Base-by-base conservation (phyloP, 345 rosid genomes). In the Heritiera littoralis region DNA sequence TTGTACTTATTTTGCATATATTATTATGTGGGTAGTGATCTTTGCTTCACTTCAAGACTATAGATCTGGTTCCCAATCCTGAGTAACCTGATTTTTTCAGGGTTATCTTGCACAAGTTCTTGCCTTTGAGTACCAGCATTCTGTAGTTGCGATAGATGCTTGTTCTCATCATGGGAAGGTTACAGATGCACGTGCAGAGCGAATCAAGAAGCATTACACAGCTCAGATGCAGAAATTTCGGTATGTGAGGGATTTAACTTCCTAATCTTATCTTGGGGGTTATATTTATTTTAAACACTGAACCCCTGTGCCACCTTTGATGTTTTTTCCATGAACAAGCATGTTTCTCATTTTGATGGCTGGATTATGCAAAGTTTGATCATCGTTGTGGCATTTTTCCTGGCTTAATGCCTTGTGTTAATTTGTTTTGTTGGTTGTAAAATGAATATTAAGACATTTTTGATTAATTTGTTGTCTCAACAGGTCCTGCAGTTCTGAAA, bases 101-200 rank as follows among this genome's bases (percentile, higher is more conserved):
- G 98, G 98, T 77, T 93, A 93, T 84, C 97, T 95, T 77, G 89
- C 98, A 1, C 98, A 95, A 86, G 99, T 93, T 77, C 93, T 94
- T 83, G 90, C 97, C 61, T 92, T 92, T 81, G 92, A 94, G 75
- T 91, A 89, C 82, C 86, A 82, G 68, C 98, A 89, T 67, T 84
- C 94, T 20, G 98, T 93, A 76, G 88, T 92, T 74, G 98, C 99
- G 0, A 88, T 95, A 66, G 99, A 95, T 89, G 92, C 99, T 38
- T 89, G 86, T 81, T 84, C 94, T 86, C 97, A 92, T 86, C 98
- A 91, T 83, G 97, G 97, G 78, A 89, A 79, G 49, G 88, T 95
- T 68, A 91, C 93, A 66, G 85, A 89, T 85, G 87, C 95, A 70
- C 95, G 99, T 32, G 95, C 98, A 56, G 88, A 88, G 82, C 92